Percentiles rank a stretch among this genome's conserved stretches.
phyloP scores from a whole-genome alignment of 495 filamentous ascomycete species.

The Aspergillus kassunensis region DNA sequence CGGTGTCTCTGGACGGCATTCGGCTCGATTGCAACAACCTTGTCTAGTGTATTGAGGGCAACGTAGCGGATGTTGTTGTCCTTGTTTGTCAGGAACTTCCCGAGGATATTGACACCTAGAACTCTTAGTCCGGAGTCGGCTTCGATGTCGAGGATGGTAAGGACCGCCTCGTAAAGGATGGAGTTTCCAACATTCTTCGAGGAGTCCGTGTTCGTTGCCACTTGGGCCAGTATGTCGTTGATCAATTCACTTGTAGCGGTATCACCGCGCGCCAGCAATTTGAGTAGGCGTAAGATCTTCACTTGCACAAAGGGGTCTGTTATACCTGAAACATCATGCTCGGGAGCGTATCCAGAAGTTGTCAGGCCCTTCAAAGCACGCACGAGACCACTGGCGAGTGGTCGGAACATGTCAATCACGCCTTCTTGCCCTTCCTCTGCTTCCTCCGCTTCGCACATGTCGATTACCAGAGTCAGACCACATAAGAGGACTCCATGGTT shows the following conservation, averaged over 20 bases:
- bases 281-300: constrained; percentile 83
- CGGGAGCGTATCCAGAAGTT: constrained; percentile 93
- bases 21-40: constrained; percentile 96
- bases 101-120: constrained; percentile 94
- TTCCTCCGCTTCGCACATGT: constrained; percentile 91
- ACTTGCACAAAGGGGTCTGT: constrained; percentile 98
- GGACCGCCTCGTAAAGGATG: constrained; percentile 94
- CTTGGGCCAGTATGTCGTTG: constrained; percentile 97
- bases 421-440: constrained; percentile 80
- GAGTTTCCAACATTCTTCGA: constrained; percentile 98
- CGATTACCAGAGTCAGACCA: constrained; percentile 84
- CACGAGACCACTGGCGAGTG: constrained; percentile 73
- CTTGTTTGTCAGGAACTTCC: constrained; percentile 94
- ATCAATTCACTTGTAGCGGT: constrained; percentile 89
- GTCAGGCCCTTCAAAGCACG: constrained; percentile 86
- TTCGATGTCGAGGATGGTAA: constrained; percentile 97
- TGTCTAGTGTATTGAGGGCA: constrained; percentile 93
- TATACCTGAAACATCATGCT: constrained; percentile 96
- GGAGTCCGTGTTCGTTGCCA: constrained; percentile 96
- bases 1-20: constrained; percentile 96
- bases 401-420: constrained; percentile 84
- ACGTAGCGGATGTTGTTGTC: constrained; percentile 99
- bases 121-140: constrained; percentile 92
- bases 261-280: constrained; percentile 84
- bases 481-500: constrained; percentile 95